Base-by-base conservation (phyloP, 2,329 filamentous ascomycete genomes). In the Xylaria sp. region DNA sequence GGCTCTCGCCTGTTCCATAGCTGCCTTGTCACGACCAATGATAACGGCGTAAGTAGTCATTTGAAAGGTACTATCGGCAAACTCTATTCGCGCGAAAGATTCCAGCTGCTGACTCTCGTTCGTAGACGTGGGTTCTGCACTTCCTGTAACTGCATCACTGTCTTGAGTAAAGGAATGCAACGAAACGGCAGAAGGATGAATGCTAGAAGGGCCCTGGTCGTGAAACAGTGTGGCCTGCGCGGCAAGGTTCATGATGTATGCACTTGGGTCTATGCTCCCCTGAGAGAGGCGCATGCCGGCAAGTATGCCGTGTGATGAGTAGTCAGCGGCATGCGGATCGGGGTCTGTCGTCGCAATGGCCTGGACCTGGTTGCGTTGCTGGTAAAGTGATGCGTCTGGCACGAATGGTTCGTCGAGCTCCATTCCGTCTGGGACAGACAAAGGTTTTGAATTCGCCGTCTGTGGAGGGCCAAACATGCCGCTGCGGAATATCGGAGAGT, bases 21-120 rank as follows among this genome's bases (percentile, higher is more conserved):
- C 89, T 61, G 84, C 81, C 74, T 89, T 85, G 78, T 94, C 92
- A 69, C 92, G 89, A 63, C 91, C 92, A 33, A 94, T 88, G 65
- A 92, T 87, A 73, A 94, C 86, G 61, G 88, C 85, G 74, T 90
- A 90, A 1, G 91, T 93, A 60, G 89, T 93, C 89, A 94, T 92
- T 79, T 92, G 92, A 78, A 92, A 94, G 65, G 89, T 87, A 76
- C 91, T 91, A 81, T 94, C 92, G 72, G 87, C 85, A 77, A 94
- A 94, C 74, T 90, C 87, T 69, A 94, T 83, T 61, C 84, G 82
- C 51, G 87, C 87, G 77, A 88, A 89, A 3, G 86, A 88, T 74
- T 88, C 85, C 15, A 89, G 79, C 57, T 79, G 81, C 72, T 83
- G 82, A 33, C 77, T 77, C 11, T 74, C 73, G 59, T 76, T 78